A percentile compares a stretch with the other conserved stretches of the same genome.
Evolutionary conservation across 306 rosid genomes (phyloP).

Genomic region (Rubus idaeus): DNA sequence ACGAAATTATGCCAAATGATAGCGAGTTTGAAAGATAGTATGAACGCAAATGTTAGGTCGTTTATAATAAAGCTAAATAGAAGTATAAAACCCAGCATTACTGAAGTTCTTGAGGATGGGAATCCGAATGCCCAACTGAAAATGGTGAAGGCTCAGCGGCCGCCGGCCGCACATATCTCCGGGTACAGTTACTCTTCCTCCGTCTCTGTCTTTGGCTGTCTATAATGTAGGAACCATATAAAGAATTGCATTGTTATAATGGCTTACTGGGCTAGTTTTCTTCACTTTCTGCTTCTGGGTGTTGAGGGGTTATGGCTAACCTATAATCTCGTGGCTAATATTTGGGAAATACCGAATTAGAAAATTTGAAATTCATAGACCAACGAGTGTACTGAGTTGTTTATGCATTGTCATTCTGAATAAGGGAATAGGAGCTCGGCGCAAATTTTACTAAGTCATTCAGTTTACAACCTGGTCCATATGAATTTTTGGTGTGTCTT

Average conservation of each 20-base stretch:
- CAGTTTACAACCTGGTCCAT: neutral
- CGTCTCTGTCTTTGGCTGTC: neutral
- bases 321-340: neutral
- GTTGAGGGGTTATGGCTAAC: neutral
- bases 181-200: constrained; percentile 6
- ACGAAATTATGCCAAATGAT: too few species aligned
- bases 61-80: too few species aligned
- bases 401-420: neutral
- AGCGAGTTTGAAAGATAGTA: too few species aligned
- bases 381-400: neutral
- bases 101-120: neutral
- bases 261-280: neutral
- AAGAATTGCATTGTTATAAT: too few species aligned
- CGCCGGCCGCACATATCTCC: neutral
- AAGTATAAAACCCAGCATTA: too few species aligned
- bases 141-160: neutral
- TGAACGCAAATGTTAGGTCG: too few species aligned
- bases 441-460: neutral
- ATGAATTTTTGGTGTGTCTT: neutral
- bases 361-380: constrained; percentile 1
- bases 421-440: too few species aligned
- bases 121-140: too few species aligned
- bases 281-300: neutral
- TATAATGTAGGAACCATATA: neutral
- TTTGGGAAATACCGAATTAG: neutral